Percentiles rank a stretch among this genome's conserved stretches.
These are phyloP conservation scores for Alternaria ventricosa DNA, from an alignment of 2,329 filamentous ascomycete species.

Conservation along the genomic window DNA sequence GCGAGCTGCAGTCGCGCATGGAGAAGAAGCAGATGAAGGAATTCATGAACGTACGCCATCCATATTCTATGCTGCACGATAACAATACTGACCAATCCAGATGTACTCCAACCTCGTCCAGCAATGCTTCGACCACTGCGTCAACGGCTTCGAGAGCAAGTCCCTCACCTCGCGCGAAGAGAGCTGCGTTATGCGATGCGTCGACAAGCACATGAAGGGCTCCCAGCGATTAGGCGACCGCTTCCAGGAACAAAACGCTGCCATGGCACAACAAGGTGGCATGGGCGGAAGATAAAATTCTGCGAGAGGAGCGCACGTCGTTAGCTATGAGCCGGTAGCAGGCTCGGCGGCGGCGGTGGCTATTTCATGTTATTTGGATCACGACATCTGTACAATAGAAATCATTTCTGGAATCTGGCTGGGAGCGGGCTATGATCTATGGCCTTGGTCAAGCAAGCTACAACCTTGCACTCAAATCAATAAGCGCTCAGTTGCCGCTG, in stretches of 20 bases:
- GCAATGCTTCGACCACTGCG: constrained; percentile 94
- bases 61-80: neutral
- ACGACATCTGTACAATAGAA: constrained; percentile 22
- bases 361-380: neutral
- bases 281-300: neutral
- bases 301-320: neutral
- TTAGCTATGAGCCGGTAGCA: neutral
- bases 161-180: constrained; percentile 86
- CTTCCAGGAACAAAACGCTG: constrained; percentile 78
- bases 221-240: constrained; percentile 89
- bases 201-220: constrained; percentile 93
- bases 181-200: constrained; percentile 91
- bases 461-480: neutral
- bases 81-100: constrained; percentile 43
- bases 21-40: constrained; percentile 99
- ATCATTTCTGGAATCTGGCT: constrained; percentile 9
- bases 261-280: constrained; percentile 66
- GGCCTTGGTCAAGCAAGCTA: constrained; percentile 3
- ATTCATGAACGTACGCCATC: constrained; percentile 84
- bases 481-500: neutral
- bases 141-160: constrained; percentile 99
- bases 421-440: constrained; percentile 13
- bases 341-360: neutral
- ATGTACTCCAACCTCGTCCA: constrained; percentile 79
- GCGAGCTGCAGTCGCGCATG: constrained; percentile 92